Evolutionary conservation across 441 rosid genomes (phyloP).

Genomic region (Melastoma candidum): DNA sequence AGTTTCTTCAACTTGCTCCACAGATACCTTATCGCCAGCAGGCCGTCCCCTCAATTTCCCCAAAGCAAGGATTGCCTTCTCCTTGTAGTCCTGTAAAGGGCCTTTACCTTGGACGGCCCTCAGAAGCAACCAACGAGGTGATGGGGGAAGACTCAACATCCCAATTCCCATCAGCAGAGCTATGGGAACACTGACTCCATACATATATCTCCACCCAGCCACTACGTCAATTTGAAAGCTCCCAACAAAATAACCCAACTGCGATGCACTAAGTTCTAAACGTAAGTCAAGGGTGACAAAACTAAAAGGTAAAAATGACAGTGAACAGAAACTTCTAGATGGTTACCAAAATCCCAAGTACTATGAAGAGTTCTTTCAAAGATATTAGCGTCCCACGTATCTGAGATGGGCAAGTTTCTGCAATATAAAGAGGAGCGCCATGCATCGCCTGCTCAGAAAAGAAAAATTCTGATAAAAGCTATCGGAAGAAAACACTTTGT

Average conservation of each 20-base stretch:
- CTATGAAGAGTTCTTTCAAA: constrained; percentile 85
- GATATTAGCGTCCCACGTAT: constrained; percentile 95
- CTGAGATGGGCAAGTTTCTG: constrained; percentile 96
- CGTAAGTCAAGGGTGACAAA: constrained; percentile 1
- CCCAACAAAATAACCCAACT: constrained; percentile 89
- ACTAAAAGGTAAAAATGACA: constrained; percentile 8
- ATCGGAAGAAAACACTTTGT: background rate
- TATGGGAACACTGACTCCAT: constrained; percentile 53
- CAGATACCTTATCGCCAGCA: constrained; percentile 56
- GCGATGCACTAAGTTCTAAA: constrained; percentile 12
- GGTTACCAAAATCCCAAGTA: constrained; percentile 85
- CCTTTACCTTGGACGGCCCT: constrained; percentile 85
- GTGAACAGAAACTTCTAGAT: background rate
- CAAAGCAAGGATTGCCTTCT: constrained; percentile 62
- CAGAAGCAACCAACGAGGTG: constrained; percentile 97
- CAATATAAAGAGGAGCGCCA: constrained; percentile 96
- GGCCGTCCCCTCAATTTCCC: constrained; percentile 81
- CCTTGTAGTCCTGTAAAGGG: constrained; percentile 59
- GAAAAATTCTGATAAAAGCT: constrained; percentile 7
- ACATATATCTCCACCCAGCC: constrained; percentile 98
- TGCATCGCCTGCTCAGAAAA: constrained; percentile 76
- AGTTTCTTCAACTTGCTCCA: constrained; percentile 66
- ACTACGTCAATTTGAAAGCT: constrained; percentile 66
- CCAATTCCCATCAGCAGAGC: constrained; percentile 84
- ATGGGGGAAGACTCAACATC: constrained; percentile 86